Base-by-base conservation (phyloP, 1,284 basidiomycete genomes). In the Marasmius fiardii region DNA sequence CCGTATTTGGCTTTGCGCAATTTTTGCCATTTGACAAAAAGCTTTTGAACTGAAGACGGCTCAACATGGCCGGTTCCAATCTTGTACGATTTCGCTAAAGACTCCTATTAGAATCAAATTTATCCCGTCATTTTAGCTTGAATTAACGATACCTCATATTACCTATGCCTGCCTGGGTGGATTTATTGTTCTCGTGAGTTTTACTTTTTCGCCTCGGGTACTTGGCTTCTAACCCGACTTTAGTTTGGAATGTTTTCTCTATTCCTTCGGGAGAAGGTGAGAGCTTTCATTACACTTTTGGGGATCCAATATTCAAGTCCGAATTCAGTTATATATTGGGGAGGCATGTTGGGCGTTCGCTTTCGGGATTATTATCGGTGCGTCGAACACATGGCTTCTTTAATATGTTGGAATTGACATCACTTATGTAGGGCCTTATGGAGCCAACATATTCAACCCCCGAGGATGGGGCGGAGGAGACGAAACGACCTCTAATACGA, bases 341-440 rank as follows among this genome's bases (percentile, higher is more conserved):
- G 96, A 99, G 79, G 94, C 96, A 4, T 93, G 91, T 61, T 90
- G 94, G 79, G 95, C 96, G 1, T 96, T 97, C 62, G 71, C 95
- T 35, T 94, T 98, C 63, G 95, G 96, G 23, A 91, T 98, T 67
- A 90, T 95, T 61, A 88, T 98, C 60, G 86, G 86, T 82, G 65
- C 61, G 78, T 65, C 31, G 21, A 41, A 74, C 68, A 64, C 20
- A 20, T 33, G 23, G 41, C 43, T 28, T 37, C 28, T 44, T 21
- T 23, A 21, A 34, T 41, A 12, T 49, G 21, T 44, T 21, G 28
- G 55, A 44, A 47, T 49, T 54, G 43, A 7, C 60, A 37, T 43
- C 11, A 34, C 43, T 51, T 55, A 14, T 58, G 51, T 61, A 88
- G 90, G 94, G 26, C 95, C 94, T 1, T 91, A 95, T 67, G 88